Conservation (phyloP, 306 rosid species). For the Dalbergia oliveri region DNA sequence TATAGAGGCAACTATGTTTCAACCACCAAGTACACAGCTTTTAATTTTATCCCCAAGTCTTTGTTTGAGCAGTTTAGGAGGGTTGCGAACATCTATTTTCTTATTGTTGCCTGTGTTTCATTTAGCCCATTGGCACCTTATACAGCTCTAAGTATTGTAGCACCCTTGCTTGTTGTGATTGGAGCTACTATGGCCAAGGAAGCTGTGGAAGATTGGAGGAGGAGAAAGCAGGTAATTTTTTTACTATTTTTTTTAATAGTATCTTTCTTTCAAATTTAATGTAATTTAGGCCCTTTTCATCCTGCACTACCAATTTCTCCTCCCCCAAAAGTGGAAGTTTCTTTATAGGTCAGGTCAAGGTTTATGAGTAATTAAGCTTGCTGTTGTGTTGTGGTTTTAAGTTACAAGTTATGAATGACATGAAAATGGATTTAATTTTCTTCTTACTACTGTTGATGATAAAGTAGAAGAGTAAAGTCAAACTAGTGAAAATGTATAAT, state of each 20-base stretch:
- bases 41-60: slow-evolving; percentile 82
- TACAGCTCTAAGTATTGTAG: slow-evolving; percentile 67
- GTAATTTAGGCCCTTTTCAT: not conserved
- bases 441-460: not conserved
- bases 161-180: slow-evolving; percentile 73
- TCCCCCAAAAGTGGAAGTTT: not conserved
- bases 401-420: slow-evolving; percentile 2
- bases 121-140: slow-evolving; percentile 89
- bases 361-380: not conserved
- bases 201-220: slow-evolving; percentile 96
- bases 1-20: slow-evolving; percentile 83
- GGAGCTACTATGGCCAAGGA: slow-evolving; percentile 92
- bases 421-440: not conserved
- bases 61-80: slow-evolving; percentile 92
- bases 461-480: slow-evolving; percentile 12
- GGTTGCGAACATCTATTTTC: slow-evolving; percentile 92
- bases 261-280: slow-evolving; percentile 27
- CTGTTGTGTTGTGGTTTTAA: slow-evolving; percentile 12
- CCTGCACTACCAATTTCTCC: not conserved
- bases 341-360: not conserved
- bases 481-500: not conserved
- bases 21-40: slow-evolving; percentile 78
- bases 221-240: slow-evolving; percentile 79
- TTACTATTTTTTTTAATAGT: not conserved
- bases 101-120: slow-evolving; percentile 83